phyloP scores from a whole-genome alignment of 2,329 filamentous ascomycete genomes.

The Scedosporium apiospermum region DNA sequence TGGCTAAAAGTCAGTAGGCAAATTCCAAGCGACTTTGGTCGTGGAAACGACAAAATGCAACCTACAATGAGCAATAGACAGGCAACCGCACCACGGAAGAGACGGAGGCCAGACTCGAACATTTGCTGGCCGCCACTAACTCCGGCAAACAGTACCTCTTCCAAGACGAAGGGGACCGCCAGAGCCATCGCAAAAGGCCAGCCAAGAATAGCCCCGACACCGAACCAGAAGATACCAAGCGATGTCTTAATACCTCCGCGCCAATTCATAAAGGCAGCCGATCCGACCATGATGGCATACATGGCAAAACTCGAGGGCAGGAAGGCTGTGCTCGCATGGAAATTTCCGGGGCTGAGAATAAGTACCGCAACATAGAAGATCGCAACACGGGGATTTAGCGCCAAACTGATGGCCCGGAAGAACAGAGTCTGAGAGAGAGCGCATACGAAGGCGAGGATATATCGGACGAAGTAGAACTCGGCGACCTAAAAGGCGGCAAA shows the following conservation, averaged over 20 bases:
- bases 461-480: constrained; percentile 84
- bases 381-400: constrained; percentile 73
- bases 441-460: constrained; percentile 64
- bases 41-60: not conserved
- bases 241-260: constrained; percentile 68
- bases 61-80: constrained; percentile 62
- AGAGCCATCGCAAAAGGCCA: constrained; percentile 92
- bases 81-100: constrained; percentile 58
- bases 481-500: constrained; percentile 30
- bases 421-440: constrained; percentile 74
- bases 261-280: constrained; percentile 87
- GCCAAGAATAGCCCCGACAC: constrained; percentile 72
- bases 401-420: constrained; percentile 66
- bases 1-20: not conserved
- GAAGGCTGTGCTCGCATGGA: constrained; percentile 79
- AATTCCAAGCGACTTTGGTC: not conserved
- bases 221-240: constrained; percentile 84
- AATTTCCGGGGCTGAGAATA: constrained; percentile 80
- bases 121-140: constrained; percentile 49
- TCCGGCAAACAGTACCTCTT: constrained; percentile 56
- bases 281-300: constrained; percentile 82
- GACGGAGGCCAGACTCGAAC: constrained; percentile 47
- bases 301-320: constrained; percentile 94
- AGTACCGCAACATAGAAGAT: constrained; percentile 73
- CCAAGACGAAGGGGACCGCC: constrained; percentile 67